phyloP scores from a whole-genome alignment of 2,329 filamentous ascomycete genomes.

The Pseudogymnoascus sp. region DNA sequence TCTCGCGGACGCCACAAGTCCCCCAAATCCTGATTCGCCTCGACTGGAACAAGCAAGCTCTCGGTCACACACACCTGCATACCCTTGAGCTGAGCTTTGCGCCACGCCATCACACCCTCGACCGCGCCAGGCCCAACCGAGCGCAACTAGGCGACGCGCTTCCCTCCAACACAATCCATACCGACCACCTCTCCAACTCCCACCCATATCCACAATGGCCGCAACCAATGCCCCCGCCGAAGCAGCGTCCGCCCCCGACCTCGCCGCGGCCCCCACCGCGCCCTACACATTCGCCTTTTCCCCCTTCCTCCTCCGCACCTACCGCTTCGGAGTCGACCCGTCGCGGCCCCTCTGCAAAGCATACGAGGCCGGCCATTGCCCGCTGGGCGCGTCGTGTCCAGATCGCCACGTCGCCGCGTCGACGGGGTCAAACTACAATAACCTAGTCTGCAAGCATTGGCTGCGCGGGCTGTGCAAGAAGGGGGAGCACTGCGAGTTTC shows the following conservation, averaged over 20 bases:
- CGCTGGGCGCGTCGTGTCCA: slow-evolving; percentile 72
- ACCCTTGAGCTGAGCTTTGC: background rate
- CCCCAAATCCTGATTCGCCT: background rate
- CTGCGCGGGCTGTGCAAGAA: slow-evolving; percentile 96
- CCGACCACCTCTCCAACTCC: background rate
- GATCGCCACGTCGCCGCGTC: slow-evolving; percentile 59
- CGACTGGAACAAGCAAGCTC: background rate
- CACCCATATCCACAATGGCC: background rate
- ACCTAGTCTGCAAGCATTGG: slow-evolving; percentile 97
- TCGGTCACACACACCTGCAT: background rate
- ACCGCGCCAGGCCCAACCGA: background rate
- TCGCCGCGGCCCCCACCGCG: slow-evolving; percentile 37
- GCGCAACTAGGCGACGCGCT: background rate
- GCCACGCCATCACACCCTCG: background rate
- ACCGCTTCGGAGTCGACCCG: slow-evolving; percentile 73
- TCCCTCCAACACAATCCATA: background rate
- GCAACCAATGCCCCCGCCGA: background rate
- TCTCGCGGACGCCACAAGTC: background rate
- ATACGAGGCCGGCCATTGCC: slow-evolving; percentile 79
- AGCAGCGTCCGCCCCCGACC: slow-evolving; percentile 17
- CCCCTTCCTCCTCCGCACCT: slow-evolving; percentile 73
- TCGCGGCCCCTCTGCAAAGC: slow-evolving; percentile 77
- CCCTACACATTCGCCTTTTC: slow-evolving; percentile 72
- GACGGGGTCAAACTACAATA: slow-evolving; percentile 52
- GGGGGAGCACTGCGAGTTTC: slow-evolving; percentile 90